These are phyloP conservation scores for Naganishia liquefaciens DNA, from an alignment of 1,284 basidiomycete genomes.

Conservation along the genomic window DNA sequence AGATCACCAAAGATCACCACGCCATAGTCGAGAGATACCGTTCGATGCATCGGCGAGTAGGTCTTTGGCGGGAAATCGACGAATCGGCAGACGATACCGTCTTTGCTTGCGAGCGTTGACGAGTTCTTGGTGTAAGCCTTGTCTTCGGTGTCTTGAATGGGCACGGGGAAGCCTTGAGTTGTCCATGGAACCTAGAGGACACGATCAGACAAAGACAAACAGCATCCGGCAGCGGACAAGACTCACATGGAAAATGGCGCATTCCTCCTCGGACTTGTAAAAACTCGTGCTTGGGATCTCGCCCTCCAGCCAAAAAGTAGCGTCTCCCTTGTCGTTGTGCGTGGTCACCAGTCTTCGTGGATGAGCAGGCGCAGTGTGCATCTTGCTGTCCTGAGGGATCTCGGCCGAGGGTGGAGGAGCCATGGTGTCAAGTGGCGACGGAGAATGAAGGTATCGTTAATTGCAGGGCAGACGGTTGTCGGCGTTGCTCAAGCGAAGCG, in stretches of 20 bases:
- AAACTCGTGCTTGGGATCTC: constrained; percentile 21
- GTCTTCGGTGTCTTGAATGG: constrained; percentile 25
- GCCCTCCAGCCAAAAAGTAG: constrained; percentile 27
- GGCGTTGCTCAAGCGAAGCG: neutral
- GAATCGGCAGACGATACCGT: constrained; percentile 32
- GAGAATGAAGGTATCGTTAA: neutral
- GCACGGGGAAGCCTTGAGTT: constrained; percentile 30
- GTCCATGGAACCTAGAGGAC: constrained; percentile 29
- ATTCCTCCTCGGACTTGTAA: constrained; percentile 24
- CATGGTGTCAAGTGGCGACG: neutral
- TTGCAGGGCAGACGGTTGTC: neutral
- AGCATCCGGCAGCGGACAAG: neutral
- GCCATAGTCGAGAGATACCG: constrained; percentile 29
- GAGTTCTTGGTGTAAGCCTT: constrained; percentile 21
- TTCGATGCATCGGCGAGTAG: constrained; percentile 32
- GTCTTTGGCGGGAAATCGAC: constrained; percentile 34
- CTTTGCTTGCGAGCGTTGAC: constrained; percentile 20
- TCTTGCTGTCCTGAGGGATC: constrained; percentile 21
- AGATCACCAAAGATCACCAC: constrained; percentile 32
- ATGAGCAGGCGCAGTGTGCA: constrained; percentile 27
- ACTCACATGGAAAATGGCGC: constrained; percentile 24
- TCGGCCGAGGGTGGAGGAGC: constrained; percentile 18
- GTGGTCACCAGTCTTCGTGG: constrained; percentile 26
- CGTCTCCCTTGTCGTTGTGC: constrained; percentile 28
- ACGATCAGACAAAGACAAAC: neutral